Evolutionary conservation across 148 eudicot species (phyloP).

Genomic region (Arctostaphylos glauca): DNA sequence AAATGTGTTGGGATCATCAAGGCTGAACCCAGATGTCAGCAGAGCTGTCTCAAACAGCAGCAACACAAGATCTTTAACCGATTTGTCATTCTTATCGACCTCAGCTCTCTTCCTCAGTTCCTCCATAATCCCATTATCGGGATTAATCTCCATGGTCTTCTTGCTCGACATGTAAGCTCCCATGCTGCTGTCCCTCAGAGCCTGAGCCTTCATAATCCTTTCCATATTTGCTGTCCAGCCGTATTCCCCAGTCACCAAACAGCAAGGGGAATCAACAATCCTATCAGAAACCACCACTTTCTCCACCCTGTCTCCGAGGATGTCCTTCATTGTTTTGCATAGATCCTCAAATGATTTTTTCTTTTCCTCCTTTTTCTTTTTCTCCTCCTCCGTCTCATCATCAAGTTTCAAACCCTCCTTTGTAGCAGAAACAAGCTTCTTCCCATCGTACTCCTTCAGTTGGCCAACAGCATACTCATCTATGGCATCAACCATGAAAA

Average conservation of each 20-base stretch:
- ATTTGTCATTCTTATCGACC: constrained; percentile 88
- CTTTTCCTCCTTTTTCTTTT: constrained; percentile 72
- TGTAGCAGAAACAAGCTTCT: constrained; percentile 82
- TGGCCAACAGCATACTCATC: constrained; percentile 96
- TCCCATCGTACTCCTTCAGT: constrained; percentile 85
- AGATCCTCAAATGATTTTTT: constrained; percentile 77
- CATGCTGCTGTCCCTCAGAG: constrained; percentile 85
- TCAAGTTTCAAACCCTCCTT: constrained; percentile 86
- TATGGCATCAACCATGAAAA: constrained; percentile 88
- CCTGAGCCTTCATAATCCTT: constrained; percentile 95
- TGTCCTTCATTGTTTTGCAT: constrained; percentile 85
- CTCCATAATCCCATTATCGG: constrained; percentile 88
- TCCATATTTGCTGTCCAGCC: constrained; percentile 97
- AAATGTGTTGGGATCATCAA: constrained; percentile 75
- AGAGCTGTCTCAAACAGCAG: constrained; percentile 81
- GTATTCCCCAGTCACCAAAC: constrained; percentile 86
- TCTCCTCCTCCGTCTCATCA: constrained; percentile 82
- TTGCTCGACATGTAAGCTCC: constrained; percentile 88
- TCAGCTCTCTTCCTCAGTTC: constrained; percentile 87
- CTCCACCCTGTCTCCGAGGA: constrained; percentile 77
- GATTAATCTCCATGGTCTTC: constrained; percentile 94
- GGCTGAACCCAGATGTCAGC: constrained; percentile 78
- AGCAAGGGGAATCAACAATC: constrained; percentile 88
- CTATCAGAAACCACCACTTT: constrained; percentile 85
- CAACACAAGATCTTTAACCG: constrained; percentile 78